These are phyloP conservation scores for Umbelopsis ramanniana DNA, from an alignment of 192 early-diverging fungal species.

Conservation along the genomic window DNA sequence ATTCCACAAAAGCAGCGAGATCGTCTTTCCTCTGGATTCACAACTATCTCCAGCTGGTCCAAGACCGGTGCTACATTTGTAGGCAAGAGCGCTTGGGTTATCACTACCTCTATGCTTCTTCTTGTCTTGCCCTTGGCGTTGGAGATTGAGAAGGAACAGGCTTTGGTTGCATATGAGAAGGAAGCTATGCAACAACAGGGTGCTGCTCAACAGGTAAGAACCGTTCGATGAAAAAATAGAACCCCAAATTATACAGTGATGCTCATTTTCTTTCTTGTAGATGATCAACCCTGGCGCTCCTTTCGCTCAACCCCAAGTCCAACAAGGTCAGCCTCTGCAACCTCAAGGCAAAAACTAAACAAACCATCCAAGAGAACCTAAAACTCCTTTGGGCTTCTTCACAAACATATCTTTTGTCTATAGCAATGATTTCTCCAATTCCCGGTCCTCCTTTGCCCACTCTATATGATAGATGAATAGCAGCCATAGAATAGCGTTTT, in stretches of 20 bases:
- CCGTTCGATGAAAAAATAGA: too few relatives aligned
- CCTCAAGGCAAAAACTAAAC: slow-evolving; percentile 11
- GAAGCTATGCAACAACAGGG: slow-evolving; percentile 59
- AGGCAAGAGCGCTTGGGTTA: slow-evolving; percentile 87
- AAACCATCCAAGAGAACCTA: neutral
- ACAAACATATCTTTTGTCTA: slow-evolving; percentile 8
- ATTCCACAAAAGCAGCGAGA: slow-evolving; percentile 77
- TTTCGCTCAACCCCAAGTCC: slow-evolving; percentile 6
- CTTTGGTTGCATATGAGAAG: slow-evolving; percentile 83
- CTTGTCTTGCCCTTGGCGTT: slow-evolving; percentile 85
- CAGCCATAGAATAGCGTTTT: slow-evolving; percentile 17
- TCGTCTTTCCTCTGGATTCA: slow-evolving; percentile 59
- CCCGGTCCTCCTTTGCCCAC: neutral
- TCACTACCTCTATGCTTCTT: slow-evolving; percentile 84
- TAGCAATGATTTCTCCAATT: slow-evolving; percentile 5
- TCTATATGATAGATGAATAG: slow-evolving; percentile 5
- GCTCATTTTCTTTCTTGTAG: neutral
- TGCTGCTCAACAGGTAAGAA: slow-evolving; percentile 43
- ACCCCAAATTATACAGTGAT: too few relatives aligned
- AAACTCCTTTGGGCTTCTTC: neutral
- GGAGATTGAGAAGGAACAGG: slow-evolving; percentile 87
- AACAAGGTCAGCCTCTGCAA: slow-evolving; percentile 17
- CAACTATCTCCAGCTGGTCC: slow-evolving; percentile 63
- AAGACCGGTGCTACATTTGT: slow-evolving; percentile 62
- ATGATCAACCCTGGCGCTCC: slow-evolving; percentile 21